phyloP scores from a whole-genome alignment of 108 stramenopile species.

The Cyclotella cryptica region DNA sequence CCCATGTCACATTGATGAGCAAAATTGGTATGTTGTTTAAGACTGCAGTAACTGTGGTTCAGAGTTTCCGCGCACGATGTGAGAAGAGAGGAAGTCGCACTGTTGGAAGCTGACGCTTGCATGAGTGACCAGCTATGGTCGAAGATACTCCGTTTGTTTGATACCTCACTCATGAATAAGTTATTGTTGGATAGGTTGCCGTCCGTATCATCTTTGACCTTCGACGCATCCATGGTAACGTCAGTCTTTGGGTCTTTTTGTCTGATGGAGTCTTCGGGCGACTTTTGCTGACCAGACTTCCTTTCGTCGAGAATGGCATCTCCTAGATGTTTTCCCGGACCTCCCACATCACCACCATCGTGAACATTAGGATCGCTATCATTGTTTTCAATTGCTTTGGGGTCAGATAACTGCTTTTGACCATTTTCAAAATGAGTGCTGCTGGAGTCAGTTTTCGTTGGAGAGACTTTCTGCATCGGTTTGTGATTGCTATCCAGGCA shows the following conservation, averaged over 20 bases:
- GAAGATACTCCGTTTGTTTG: slow-evolving; percentile 15
- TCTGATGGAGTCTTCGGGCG: no score
- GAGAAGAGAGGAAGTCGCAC: not conserved
- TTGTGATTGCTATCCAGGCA: slow-evolving; percentile 26
- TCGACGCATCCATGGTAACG: not conserved
- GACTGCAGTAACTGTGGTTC: slow-evolving; percentile 20
- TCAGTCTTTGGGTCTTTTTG: not conserved
- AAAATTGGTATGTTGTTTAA: slow-evolving; percentile 4
- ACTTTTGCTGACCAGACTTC: not conserved
- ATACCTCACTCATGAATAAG: not conserved
- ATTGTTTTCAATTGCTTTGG: slow-evolving; percentile 9
- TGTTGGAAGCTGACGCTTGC: not conserved
- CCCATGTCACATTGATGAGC: slow-evolving; percentile 25
- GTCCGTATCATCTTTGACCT: not conserved
- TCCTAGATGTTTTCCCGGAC: not conserved
- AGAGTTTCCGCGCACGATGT: slow-evolving; percentile 31
- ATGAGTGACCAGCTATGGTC: slow-evolving; percentile 1
- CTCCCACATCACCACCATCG: not conserved
- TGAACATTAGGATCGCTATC: slow-evolving; percentile 5
- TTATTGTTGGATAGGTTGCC: not conserved
- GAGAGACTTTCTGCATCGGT: slow-evolving; percentile 13
- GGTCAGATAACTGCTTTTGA: slow-evolving; percentile 12
- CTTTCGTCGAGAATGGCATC: not conserved
- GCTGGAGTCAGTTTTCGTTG: slow-evolving; percentile 24
- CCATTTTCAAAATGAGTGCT: slow-evolving; percentile 37